phyloP scores from a whole-genome alignment of 2,329 filamentous ascomycete genomes.

The Penicillium olsonii region DNA sequence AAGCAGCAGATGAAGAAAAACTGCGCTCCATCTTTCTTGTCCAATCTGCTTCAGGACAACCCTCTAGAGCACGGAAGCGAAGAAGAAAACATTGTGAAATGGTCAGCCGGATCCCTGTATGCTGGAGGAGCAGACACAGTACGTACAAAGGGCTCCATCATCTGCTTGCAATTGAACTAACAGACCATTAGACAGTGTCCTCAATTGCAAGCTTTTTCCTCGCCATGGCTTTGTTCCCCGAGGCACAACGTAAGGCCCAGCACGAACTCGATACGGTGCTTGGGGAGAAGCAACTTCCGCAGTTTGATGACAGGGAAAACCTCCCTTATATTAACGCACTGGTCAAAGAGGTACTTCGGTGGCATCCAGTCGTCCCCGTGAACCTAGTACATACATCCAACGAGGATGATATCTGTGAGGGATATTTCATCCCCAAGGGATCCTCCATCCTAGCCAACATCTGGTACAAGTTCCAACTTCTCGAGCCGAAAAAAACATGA shows the following conservation, averaged over 20 bases:
- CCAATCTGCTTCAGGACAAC: slow-evolving; percentile 40
- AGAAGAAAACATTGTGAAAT: slow-evolving; percentile 33
- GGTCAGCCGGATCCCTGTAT: slow-evolving; percentile 44
- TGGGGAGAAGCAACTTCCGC: slow-evolving; percentile 28
- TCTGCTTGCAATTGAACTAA: slow-evolving; percentile 4
- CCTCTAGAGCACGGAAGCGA: slow-evolving; percentile 24
- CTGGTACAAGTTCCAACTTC: slow-evolving; percentile 30
- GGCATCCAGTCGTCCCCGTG: slow-evolving; percentile 4
- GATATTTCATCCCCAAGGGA: slow-evolving; percentile 35
- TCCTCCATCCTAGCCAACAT: slow-evolving; percentile 37
- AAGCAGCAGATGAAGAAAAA: slow-evolving; percentile 41
- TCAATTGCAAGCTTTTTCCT: slow-evolving; percentile 48
- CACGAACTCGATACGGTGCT: slow-evolving; percentile 40
- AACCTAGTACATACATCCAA: background rate
- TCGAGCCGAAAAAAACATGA: background rate
- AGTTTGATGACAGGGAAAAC: slow-evolving; percentile 37
- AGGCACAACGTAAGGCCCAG: slow-evolving; percentile 52
- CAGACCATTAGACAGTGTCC: slow-evolving; percentile 38
- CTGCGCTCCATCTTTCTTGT: slow-evolving; percentile 41
- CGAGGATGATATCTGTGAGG: background rate
- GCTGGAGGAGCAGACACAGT: slow-evolving; percentile 46
- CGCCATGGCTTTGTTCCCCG: slow-evolving; percentile 52
- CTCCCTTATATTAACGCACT: slow-evolving; percentile 17
- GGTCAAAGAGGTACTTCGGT: slow-evolving; percentile 2
- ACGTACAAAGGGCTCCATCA: background rate